Base-by-base conservation (phyloP, 2,329 filamentous ascomycete species). In the Hypoxylon sp. region DNA sequence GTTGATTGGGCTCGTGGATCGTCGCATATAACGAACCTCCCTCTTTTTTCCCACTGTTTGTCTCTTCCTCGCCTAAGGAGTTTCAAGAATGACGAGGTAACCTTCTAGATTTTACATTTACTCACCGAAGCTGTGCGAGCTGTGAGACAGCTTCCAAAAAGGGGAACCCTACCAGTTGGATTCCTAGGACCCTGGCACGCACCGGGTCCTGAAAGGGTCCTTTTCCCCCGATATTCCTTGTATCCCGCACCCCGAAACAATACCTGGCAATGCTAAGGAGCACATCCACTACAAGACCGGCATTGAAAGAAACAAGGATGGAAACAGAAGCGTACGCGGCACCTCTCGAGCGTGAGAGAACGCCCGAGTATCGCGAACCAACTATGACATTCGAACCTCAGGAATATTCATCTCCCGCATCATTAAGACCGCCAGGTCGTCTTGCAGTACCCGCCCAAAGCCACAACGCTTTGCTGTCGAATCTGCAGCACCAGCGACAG, bases 401-500 rank as follows among this genome's bases (percentile, higher is more conserved):
- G 37, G 72, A 77, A 33, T 63, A 58, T 17, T 58, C 61, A 2
- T 60, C 61, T 35, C 44, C 66, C 56, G 51, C 61, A 55, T 51
- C 72, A 37, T 48, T 62, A 63, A 73, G 62, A 70, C 54, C 64
- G 54, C 62, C 55, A 49, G 62, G 53, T 25, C 53, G 51, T 61
- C 66, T 67, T 37, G 11, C 53, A 55, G 50, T 53, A 44, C 48
- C 59, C 46, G 51, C 63, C 3, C 55, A 59, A 27, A 54, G 51
- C 42, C 69, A 40, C 27, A 71, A 54, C 51, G 35, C 35, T 25
- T 49, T 57, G 37, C 59, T 72, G 20, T 64, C 61, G 48, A 60
- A 72, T 49, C 50, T 69, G 35, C 74, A 73, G 37, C 76, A 78
- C 50, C 73, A 75, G 54, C 74, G 76, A 6, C 77, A 77, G 55